phyloP scores from a whole-genome alignment of 306 rosid genomes.

The Geum urbanum region DNA sequence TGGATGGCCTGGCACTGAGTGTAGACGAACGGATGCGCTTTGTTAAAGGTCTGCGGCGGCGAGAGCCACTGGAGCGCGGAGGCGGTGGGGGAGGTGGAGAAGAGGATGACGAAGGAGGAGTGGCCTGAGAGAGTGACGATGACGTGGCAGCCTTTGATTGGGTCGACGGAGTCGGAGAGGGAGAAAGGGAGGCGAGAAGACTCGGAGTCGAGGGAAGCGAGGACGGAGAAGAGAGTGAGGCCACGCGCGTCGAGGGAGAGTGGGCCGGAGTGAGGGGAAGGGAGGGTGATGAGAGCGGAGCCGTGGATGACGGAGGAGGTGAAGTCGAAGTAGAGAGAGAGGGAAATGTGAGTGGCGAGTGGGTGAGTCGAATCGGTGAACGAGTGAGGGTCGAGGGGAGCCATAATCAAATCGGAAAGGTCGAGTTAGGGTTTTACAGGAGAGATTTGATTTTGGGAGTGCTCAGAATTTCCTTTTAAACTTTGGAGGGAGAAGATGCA shows the following conservation, averaged over 20 bases:
- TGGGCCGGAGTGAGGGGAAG: conserved; percentile 46
- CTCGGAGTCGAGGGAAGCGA: conserved; percentile 34
- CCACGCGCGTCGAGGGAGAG: conserved; percentile 77
- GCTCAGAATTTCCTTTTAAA: not conserved
- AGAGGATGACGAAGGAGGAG: conserved; percentile 45
- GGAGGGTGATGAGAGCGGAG: conserved; percentile 57
- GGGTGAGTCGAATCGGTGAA: conserved; percentile 69
- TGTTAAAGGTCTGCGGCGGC: conserved; percentile 74
- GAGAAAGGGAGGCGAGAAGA: conserved; percentile 42
- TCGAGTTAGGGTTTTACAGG: conserved; percentile 2
- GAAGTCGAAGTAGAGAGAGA: conserved; percentile 67
- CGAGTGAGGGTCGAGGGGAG: conserved; percentile 84
- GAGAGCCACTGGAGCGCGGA: conserved; percentile 90
- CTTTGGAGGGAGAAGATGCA: not conserved
- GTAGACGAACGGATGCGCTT: conserved; percentile 65
- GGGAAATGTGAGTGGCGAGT: conserved; percentile 45
- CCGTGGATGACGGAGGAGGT: conserved; percentile 52
- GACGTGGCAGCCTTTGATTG: conserved; percentile 62
- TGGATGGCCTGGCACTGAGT: conserved; percentile 94
- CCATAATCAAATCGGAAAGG: conserved; percentile 40
- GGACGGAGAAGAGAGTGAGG: conserved; percentile 48
- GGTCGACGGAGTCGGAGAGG: conserved; percentile 36
- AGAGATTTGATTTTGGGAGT: not conserved
- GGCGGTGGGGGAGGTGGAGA: conserved; percentile 62
- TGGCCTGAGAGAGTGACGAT: conserved; percentile 49